phyloP scores from a whole-genome alignment of 495 filamentous ascomycete genomes.

The Hypoxylon fuscum region DNA sequence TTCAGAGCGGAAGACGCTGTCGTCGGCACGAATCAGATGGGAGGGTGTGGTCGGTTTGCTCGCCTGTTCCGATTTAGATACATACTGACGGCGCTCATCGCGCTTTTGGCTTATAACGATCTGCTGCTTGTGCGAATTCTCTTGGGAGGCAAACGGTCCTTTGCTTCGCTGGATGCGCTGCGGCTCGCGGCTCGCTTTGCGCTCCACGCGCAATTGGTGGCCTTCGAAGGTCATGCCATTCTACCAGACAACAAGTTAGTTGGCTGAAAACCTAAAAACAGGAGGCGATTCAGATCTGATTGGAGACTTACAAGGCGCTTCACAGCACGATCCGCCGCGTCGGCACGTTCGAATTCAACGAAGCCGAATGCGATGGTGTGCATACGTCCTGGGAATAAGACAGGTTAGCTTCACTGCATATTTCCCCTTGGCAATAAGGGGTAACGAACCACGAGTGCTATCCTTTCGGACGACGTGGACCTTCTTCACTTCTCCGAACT shows the following conservation, averaged over 20 bases:
- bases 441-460: conserved; percentile 44
- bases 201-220: conserved; percentile 26
- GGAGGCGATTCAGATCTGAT: conserved; percentile 1
- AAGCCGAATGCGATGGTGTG: conserved; percentile 60
- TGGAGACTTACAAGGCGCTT: conserved; percentile 29
- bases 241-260: conserved; percentile 18
- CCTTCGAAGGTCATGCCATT: conserved; percentile 10
- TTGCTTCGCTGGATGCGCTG: conserved; percentile 1
- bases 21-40: too few species aligned
- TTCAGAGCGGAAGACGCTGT: too few species aligned
- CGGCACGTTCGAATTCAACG: conserved; percentile 55
- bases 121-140: neutral
- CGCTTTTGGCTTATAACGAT: neutral
- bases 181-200: conserved; percentile 23
- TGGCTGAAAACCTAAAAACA: neutral
- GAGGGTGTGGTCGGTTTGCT: too few species aligned
- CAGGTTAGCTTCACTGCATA: conserved; percentile 3
- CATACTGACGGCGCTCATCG: too few species aligned
- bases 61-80: too few species aligned
- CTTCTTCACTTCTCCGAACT: conserved; percentile 52
- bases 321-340: conserved; percentile 53
- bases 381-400: conserved; percentile 29
- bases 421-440: neutral
- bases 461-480: conserved; percentile 55
- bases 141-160: neutral